These are phyloP conservation scores for Phoma sp. DNA, from an alignment of 2,329 filamentous ascomycete genomes.

Conservation along the genomic window DNA sequence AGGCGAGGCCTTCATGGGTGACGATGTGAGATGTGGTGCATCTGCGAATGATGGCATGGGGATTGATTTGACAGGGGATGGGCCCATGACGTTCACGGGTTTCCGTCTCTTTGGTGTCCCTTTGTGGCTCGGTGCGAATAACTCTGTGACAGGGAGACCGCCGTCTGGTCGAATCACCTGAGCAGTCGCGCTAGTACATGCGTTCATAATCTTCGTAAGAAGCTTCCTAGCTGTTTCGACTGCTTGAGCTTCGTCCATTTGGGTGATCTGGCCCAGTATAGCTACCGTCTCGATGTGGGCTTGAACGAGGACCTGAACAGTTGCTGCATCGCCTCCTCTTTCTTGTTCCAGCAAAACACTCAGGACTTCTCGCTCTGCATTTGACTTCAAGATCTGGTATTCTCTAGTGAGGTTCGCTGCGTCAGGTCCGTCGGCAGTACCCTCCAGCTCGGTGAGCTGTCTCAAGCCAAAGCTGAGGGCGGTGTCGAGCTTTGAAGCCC, in stretches of 20 bases:
- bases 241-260: constrained; percentile 84
- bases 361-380: constrained; percentile 81
- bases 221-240: constrained; percentile 79
- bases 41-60: constrained; percentile 41
- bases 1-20: constrained; percentile 80
- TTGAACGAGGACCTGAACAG: constrained; percentile 82
- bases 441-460: constrained; percentile 77
- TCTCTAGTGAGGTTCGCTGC: constrained; percentile 78
- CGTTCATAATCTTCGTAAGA: constrained; percentile 78
- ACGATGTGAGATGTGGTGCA: constrained; percentile 56
- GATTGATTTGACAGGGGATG: constrained; percentile 56
- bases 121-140: constrained; percentile 72
- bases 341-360: constrained; percentile 83
- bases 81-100: constrained; percentile 54
- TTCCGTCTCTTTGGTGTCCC: constrained; percentile 80
- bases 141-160: constrained; percentile 66
- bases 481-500: constrained; percentile 87
- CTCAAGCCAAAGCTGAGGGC: constrained; percentile 85
- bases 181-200: constrained; percentile 75
- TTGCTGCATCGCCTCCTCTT: constrained; percentile 76
- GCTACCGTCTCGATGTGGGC: constrained; percentile 92
- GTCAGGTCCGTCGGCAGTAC: constrained; percentile 70
- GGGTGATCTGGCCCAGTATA: constrained; percentile 80
- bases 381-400: constrained; percentile 83
- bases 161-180: constrained; percentile 93